Evolutionary conservation across 352 stramenopile genomes (phyloP), one percentile per base, ranked within the genome.

Genomic region (Thalassiosira hispida): DNA sequence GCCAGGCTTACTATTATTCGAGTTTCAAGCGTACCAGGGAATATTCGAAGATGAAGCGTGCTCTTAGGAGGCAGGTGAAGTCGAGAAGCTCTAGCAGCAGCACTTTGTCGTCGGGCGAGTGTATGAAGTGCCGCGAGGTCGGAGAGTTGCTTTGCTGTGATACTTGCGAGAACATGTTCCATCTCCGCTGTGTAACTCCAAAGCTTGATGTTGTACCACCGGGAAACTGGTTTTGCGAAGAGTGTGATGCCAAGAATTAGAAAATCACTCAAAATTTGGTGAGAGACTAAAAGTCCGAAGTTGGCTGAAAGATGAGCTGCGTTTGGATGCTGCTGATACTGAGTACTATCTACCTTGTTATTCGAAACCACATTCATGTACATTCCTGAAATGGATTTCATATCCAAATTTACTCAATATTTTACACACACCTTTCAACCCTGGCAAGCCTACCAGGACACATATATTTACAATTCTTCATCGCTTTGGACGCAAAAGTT

Each of bases 1-100:
- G 53, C 27, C 53, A 65, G 20, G 35, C 31, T 1, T 65, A 65
- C 18, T 65, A 65, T 35, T 65, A 65, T n/a, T 65, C 56, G 31
- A 51, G 1, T n/a, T 65, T 65, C 56, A 65, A 65, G 31, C 7
- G 33, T n/a, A 65, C 56, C 8, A 14, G 56, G 0, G 56, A 65
- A 16, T 65, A 65, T 47, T 52, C 18, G 33, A 65, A 35, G 6
- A 29, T 65, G 56, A 65, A 65, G 20, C 3, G 56, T 4, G 9
- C 40, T 65, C n/a, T 35, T 16, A 51, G 29, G n/a, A 64, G 23
- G n/a, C 23, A 46, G 27, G 40, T 49, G 11, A 64, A 46, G 51
- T 51, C 55, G 31, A 49, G 55, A 11, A 51, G 29, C 55, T 51
- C 55, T n/a, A 29, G 27, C 16, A 49, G 16, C 9, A 49, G 40